These are phyloP conservation scores for Saprolegnia parasitica DNA, from an alignment of 352 stramenopile genomes.

Conservation along the genomic window DNA sequence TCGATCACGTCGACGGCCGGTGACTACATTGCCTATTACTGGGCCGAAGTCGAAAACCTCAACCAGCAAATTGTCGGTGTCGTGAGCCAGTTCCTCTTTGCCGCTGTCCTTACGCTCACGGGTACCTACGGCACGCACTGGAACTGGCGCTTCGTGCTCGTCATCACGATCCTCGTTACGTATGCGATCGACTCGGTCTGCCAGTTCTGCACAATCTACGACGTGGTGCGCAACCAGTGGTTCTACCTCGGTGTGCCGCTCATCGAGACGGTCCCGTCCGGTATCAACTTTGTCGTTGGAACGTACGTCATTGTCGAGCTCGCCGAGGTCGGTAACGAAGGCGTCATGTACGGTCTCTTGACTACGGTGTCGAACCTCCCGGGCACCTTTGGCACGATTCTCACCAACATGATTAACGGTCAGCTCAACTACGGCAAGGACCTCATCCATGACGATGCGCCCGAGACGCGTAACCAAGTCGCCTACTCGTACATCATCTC, in stretches of 20 bases:
- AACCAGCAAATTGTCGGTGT: too few relatives aligned
- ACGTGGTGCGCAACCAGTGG: too few relatives aligned
- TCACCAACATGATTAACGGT: constrained; percentile 43
- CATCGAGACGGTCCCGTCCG: too few relatives aligned
- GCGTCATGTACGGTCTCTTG: constrained; percentile 35
- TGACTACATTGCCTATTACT: constrained; percentile 48
- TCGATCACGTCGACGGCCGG: constrained; percentile 43
- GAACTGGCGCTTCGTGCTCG: too few relatives aligned
- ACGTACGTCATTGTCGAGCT: too few relatives aligned
- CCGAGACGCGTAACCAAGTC: constrained; percentile 33
- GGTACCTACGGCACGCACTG: too few relatives aligned
- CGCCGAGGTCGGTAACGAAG: constrained; percentile 31
- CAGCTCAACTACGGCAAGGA: constrained; percentile 36
- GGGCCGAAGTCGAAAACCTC: too few relatives aligned
- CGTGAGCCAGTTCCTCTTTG: too few relatives aligned
- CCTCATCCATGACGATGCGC: constrained; percentile 31
- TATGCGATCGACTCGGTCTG: constrained; percentile 42
- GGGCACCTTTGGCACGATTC: constrained; percentile 34
- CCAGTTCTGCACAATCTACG: constrained; percentile 46
- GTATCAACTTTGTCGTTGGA: too few relatives aligned
- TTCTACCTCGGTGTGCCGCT: too few relatives aligned
- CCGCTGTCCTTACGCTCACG: too few relatives aligned
- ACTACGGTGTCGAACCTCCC: constrained; percentile 32
- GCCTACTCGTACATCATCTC: constrained; percentile 36
- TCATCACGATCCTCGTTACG: constrained; percentile 35